Conservation (phyloP, 768 basidiomycete species). For the Grammothele lineata region DNA sequence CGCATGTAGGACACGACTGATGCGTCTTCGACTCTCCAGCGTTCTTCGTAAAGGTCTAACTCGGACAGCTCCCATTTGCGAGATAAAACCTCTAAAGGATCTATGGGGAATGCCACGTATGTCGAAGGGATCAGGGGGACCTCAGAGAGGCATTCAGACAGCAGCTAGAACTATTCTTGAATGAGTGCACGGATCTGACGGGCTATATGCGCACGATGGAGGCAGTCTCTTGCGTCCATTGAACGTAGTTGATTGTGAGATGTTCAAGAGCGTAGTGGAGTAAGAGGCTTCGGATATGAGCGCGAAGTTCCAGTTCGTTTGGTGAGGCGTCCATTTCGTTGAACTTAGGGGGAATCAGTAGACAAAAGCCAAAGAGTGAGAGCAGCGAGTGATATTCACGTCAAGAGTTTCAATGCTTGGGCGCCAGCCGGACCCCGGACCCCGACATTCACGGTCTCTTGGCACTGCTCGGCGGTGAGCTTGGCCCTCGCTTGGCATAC, state of each 20-base stretch:
- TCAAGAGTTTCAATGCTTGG: no score
- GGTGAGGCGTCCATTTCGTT: no score
- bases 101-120: constrained; percentile 47
- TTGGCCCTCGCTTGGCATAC: no score
- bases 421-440: no score
- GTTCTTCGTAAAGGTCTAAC: constrained; percentile 42
- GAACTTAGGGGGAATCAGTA: no score
- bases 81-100: constrained; percentile 47
- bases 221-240: constrained; percentile 47
- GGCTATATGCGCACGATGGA: constrained; percentile 33
- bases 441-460: no score
- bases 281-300: constrained; percentile 52
- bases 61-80: constrained; percentile 30
- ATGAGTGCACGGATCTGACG: neutral
- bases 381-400: no score
- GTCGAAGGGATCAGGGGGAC: constrained; percentile 48
- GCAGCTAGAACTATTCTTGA: constrained; percentile 31
- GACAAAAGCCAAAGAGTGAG: no score
- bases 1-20: constrained; percentile 8
- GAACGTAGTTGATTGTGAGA: constrained; percentile 50
- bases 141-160: constrained; percentile 34
- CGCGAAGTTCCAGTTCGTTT: constrained; percentile 26
- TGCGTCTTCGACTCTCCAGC: constrained; percentile 27
- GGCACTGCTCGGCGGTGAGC: no score
- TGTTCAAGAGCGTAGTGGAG: constrained; percentile 50